Evolutionary conservation across 2,329 filamentous ascomycete genomes (phyloP), one percentile per base, ranked within the genome.

Genomic region (Fusarium euwallaceae): DNA sequence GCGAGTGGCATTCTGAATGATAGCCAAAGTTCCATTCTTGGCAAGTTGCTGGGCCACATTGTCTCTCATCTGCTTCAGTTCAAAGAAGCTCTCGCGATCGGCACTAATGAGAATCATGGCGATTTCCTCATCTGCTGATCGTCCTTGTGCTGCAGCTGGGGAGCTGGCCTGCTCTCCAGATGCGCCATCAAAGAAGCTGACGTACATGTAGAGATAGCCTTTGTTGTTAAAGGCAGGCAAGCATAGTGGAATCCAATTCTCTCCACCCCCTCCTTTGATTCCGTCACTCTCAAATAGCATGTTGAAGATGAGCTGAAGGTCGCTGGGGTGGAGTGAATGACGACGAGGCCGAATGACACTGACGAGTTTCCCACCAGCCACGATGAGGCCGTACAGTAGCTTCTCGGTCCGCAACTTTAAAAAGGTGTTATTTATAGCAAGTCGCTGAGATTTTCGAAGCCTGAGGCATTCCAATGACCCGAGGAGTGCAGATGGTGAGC

Each of bases 121-220:
- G n/a, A 97, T 92, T 74, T 97, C 92, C 61, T 95, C 92, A 60
- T 93, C 90, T 56, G 93, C 86, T 76, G 92, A 91, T 78, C 79
- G 92, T 14, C 79, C 92, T 90, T 89, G 91, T 88, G 83, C 92
- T 88, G 56, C 92, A 80, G 81, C 89, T 88, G 81, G 71, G 69
- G 84, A 82, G 39, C 85, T 81, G 36, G 80, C 76, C 71, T 85
- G 74, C 62, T 77, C 70, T 83, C 85, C 86, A 27, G 87, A 83
- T 51, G 88, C 65, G 4, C 86, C 87, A 76, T 94, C 92, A 71
- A 99, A 90, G 82, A 98, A 99, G 86, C 94, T 98, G 81, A 99
- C 97, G 80, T 98, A 99, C 95, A 99, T 98, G 86, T 99, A 98
- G 2, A 99, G 88, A 81, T 97, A 99, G 29, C 97, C 97, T 61